Conservation (phyloP, 768 basidiomycete species). For the Mycena galopus region DNA sequence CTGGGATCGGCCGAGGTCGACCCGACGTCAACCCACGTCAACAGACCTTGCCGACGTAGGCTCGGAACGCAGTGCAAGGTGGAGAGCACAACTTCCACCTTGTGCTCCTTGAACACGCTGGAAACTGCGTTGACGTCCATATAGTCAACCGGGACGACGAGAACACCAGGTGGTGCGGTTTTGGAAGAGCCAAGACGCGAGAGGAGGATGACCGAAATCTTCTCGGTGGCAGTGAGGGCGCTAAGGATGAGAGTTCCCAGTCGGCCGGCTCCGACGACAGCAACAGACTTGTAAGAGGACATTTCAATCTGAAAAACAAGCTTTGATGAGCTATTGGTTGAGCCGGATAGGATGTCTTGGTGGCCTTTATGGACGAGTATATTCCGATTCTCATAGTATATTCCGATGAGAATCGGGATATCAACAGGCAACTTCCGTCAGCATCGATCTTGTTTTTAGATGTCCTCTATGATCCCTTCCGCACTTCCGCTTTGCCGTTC, state of each 20-base stretch:
- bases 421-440: not conserved
- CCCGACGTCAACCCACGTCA: too few relatives aligned
- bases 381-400: not conserved
- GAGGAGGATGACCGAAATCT: constrained; percentile 29
- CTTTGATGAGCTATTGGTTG: not conserved
- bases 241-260: constrained; percentile 45
- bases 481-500: not conserved
- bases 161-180: constrained; percentile 37
- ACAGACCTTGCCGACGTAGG: too few relatives aligned
- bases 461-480: not conserved
- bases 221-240: constrained; percentile 63
- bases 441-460: not conserved
- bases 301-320: constrained; percentile 5
- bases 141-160: constrained; percentile 45
- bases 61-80: too few relatives aligned
- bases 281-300: constrained; percentile 12
- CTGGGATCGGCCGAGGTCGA: too few relatives aligned
- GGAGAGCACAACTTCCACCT: constrained; percentile 52
- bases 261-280: constrained; percentile 22
- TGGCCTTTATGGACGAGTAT: not conserved
- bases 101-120: constrained; percentile 45
- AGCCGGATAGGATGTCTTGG: not conserved
- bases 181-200: constrained; percentile 26
- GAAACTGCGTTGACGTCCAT: constrained; percentile 41
- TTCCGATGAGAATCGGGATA: too few relatives aligned